These are phyloP conservation scores for Candida broadrunensis DNA, from an alignment of 805 yeast species.

Conservation along the genomic window DNA sequence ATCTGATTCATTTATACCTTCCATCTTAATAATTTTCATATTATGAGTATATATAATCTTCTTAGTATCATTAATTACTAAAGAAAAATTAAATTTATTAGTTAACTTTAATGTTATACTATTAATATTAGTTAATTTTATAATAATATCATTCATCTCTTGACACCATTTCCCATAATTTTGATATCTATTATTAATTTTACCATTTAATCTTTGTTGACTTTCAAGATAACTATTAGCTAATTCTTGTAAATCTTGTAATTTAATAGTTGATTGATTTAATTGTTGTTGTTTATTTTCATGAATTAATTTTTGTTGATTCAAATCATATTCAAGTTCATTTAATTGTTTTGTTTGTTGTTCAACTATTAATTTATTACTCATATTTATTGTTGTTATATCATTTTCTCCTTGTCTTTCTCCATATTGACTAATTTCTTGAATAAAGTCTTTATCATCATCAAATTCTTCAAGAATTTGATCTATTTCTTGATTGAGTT, in stretches of 20 bases:
- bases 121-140: conserved; percentile 3
- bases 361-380: background rate
- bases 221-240: background rate
- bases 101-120: conserved; percentile 1
- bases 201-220: background rate
- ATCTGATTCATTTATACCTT: background rate
- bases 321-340: background rate
- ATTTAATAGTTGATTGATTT: background rate
- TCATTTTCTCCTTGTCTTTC: too few species aligned
- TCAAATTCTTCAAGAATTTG: background rate
- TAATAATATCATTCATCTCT: conserved; percentile 18
- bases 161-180: conserved; percentile 20
- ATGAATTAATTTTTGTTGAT: background rate
- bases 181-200: conserved; percentile 2
- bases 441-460: conserved; percentile 2
- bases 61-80: background rate
- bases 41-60: background rate
- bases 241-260: background rate
- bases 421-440: background rate
- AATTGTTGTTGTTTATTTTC: background rate
- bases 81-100: background rate
- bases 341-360: background rate
- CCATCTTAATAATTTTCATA: background rate
- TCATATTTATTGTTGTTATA: background rate
- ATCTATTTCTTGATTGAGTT: conserved; percentile 2